A percentile compares a stretch with the other conserved stretches of the same genome.
Conservation (phyloP, 1,284 basidiomycete species). For the Leccinum fuscescens region DNA sequence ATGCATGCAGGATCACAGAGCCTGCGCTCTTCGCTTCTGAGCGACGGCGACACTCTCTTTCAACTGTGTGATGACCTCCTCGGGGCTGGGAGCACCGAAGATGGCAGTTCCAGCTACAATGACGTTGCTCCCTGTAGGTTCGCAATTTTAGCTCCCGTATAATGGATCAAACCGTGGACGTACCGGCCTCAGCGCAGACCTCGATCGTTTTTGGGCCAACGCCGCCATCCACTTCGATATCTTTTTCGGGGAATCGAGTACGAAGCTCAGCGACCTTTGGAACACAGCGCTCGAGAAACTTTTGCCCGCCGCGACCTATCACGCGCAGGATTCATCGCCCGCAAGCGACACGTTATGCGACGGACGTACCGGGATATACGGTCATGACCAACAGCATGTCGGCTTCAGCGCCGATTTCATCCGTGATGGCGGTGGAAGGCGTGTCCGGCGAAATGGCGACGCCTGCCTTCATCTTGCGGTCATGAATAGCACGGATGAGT, state of each 20-base stretch:
- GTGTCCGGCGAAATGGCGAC: constrained; percentile 95
- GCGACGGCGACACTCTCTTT: constrained; percentile 72
- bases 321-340: not conserved
- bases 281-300: constrained; percentile 92
- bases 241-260: constrained; percentile 84
- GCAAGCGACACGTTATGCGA: not conserved
- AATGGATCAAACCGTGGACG: constrained; percentile 23
- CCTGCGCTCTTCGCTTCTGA: constrained; percentile 46
- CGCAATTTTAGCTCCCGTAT: not conserved
- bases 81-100: constrained; percentile 80
- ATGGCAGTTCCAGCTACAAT: constrained; percentile 98
- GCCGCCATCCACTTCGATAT: constrained; percentile 98
- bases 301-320: constrained; percentile 89
- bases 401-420: constrained; percentile 73
- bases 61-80: constrained; percentile 72
- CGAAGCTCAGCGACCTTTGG: constrained; percentile 93
- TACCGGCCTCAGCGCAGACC: constrained; percentile 88
- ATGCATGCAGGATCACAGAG: constrained; percentile 1
- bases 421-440: constrained; percentile 79
- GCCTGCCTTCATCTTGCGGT: constrained; percentile 82
- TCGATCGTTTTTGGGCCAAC: constrained; percentile 91
- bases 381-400: constrained; percentile 99
- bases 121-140: constrained; percentile 82
- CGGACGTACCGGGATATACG: constrained; percentile 74
- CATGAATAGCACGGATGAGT: constrained; percentile 77